phyloP scores from a whole-genome alignment of 2,329 filamentous ascomycete species.

The Macrophomina phaseolina region DNA sequence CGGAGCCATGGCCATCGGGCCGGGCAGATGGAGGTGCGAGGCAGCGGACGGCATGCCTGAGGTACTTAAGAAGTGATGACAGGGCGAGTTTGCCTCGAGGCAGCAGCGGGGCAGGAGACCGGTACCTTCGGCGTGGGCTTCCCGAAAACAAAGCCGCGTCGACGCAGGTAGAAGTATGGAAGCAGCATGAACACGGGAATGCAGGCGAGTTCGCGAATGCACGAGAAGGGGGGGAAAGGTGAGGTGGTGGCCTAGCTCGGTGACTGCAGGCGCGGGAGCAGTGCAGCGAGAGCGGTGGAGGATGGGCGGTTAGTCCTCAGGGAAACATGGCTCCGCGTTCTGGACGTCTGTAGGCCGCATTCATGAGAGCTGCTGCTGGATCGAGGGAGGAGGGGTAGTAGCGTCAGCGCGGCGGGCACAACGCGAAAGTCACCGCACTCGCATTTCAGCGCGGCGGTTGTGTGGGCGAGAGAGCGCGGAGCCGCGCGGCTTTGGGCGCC shows the following conservation, averaged over 20 bases:
- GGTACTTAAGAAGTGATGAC: not conserved
- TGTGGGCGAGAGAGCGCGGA: not conserved
- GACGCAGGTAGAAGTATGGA: no score
- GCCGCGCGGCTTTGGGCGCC: constrained; percentile 7
- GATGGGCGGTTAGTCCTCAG: not conserved
- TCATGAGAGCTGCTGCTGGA: constrained; percentile 18
- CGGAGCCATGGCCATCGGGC: not conserved
- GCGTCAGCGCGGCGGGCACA: constrained; percentile 22
- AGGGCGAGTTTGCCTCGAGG: not conserved
- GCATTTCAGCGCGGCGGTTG: not conserved
- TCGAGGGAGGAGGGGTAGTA: constrained; percentile 23
- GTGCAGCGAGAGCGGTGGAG: not conserved
- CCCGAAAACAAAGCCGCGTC: not conserved
- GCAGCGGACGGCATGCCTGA: not conserved
- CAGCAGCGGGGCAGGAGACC: not conserved
- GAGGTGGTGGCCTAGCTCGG: not conserved
- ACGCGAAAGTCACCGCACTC: not conserved
- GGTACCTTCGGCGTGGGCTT: not conserved
- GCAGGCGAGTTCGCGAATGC: not conserved
- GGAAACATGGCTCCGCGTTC: constrained; percentile 2
- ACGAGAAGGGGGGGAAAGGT: not conserved
- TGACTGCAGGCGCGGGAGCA: not conserved
- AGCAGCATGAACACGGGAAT: not conserved
- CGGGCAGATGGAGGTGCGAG: not conserved
- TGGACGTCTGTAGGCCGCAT: constrained; percentile 1